phyloP scores from a whole-genome alignment of 202 grass and related monocot genomes.

The Hordeum pubiflorum region DNA sequence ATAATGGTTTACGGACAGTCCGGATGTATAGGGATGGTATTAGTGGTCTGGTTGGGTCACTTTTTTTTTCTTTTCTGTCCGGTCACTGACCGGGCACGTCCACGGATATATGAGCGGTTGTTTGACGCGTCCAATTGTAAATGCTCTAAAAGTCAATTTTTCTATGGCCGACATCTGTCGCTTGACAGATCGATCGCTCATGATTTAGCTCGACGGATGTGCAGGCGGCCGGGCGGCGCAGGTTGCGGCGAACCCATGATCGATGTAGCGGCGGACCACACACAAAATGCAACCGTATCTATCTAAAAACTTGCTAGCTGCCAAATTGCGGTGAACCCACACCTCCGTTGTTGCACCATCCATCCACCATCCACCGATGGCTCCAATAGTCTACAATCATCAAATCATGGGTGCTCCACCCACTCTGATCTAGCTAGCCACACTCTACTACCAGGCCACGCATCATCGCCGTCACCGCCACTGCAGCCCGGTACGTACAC shows the following conservation, averaged over 20 bases:
- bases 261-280: not conserved
- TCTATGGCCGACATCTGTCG: too few relatives aligned
- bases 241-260: not conserved
- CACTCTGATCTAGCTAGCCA: not conserved
- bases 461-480: not conserved
- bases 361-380: not conserved
- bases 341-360: not conserved
- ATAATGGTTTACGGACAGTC: too few relatives aligned
- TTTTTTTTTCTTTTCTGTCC: too few relatives aligned
- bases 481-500: not conserved
- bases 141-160: too few relatives aligned
- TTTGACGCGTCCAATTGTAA: too few relatives aligned
- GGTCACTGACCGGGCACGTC: too few relatives aligned
- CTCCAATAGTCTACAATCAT: not conserved
- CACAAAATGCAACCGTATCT: not conserved
- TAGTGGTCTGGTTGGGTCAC: too few relatives aligned
- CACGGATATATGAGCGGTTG: too few relatives aligned
- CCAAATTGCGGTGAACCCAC: not conserved
- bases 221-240: not conserved
- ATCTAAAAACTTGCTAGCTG: not conserved
- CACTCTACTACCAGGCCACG: not conserved
- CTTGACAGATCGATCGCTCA: not conserved
- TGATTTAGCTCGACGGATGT: not conserved
- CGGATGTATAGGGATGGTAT: too few relatives aligned
- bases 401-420: constrained; percentile 4